A percentile compares a stretch with the other conserved stretches of the same genome.
Evolutionary conservation across 208 protist genomes (phyloP).

Genomic region (Acanthamoeba triangularis): DNA sequence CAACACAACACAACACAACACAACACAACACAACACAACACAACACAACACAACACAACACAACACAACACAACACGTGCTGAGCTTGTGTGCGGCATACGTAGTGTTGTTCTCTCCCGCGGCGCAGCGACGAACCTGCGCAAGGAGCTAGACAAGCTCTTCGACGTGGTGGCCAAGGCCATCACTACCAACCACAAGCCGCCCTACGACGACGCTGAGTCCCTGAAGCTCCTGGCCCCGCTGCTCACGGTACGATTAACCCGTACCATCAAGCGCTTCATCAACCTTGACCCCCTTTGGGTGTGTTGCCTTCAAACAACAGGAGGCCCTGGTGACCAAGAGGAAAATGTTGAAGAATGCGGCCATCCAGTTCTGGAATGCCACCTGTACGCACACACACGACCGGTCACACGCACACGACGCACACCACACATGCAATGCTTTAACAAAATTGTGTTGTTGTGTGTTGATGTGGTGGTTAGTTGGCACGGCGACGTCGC

Average conservation of each 20-base stretch:
- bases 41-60: no score
- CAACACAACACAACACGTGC: neutral
- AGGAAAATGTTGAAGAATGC: conserved; percentile 6
- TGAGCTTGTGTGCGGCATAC: neutral
- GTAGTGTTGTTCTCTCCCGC: neutral
- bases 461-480: neutral
- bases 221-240: neutral
- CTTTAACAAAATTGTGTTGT: neutral
- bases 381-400: neutral
- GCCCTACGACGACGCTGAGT: neutral
- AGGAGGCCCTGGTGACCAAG: conserved; percentile 28
- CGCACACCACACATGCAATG: neutral
- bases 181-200: conserved; percentile 17
- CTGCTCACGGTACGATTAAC: neutral
- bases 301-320: neutral
- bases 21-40: no score
- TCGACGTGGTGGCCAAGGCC: conserved; percentile 31
- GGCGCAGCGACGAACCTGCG: neutral
- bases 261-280: neutral
- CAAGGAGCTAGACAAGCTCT: conserved; percentile 19
- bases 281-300: neutral
- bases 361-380: conserved; percentile 34
- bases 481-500: neutral
- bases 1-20: no score
- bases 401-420: no score